phyloP scores from a whole-genome alignment of 148 eudicot genomes.

The Nepenthes mirabilis region DNA sequence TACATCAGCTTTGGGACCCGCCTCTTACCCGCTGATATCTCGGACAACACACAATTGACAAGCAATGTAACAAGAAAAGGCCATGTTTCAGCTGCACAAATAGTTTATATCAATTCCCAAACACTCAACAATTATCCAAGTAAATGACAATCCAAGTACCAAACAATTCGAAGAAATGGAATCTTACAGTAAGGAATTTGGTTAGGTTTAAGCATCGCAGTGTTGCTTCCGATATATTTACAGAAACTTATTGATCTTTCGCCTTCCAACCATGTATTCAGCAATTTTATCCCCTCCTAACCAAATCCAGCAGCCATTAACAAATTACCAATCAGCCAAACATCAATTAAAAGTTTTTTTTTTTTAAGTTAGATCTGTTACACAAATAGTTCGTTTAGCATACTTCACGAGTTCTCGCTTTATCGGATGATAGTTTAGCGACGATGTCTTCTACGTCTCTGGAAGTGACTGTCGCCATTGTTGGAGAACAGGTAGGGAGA shows the following conservation, averaged over 20 bases:
- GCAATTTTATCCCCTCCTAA: conserved; percentile 82
- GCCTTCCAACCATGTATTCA: conserved; percentile 81
- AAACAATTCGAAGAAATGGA: background rate
- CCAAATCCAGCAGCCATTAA: conserved; percentile 5
- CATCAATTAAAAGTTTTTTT: background rate
- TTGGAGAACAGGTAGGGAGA: background rate
- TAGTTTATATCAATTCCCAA: background rate
- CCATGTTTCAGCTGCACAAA: conserved; percentile 82
- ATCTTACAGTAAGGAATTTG: conserved; percentile 70
- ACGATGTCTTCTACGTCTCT: conserved; percentile 72
- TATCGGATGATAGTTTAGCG: conserved; percentile 60
- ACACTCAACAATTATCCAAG: background rate
- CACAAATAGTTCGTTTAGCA: background rate
- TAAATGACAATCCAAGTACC: background rate
- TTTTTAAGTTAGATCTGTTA: background rate
- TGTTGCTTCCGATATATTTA: conserved; percentile 44
- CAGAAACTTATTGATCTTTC: conserved; percentile 59
- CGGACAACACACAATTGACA: conserved; percentile 45
- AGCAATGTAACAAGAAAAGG: conserved; percentile 67
- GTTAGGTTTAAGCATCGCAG: conserved; percentile 47
- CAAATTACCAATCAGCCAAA: conserved; percentile 2
- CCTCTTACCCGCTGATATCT: conserved; percentile 69
- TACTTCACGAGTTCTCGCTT: conserved; percentile 76
- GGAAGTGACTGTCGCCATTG: conserved; percentile 37
- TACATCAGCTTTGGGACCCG: conserved; percentile 57